phyloP scores from a whole-genome alignment of 2,329 filamentous ascomycete genomes.

The Ophiostoma himal-ulmi region DNA sequence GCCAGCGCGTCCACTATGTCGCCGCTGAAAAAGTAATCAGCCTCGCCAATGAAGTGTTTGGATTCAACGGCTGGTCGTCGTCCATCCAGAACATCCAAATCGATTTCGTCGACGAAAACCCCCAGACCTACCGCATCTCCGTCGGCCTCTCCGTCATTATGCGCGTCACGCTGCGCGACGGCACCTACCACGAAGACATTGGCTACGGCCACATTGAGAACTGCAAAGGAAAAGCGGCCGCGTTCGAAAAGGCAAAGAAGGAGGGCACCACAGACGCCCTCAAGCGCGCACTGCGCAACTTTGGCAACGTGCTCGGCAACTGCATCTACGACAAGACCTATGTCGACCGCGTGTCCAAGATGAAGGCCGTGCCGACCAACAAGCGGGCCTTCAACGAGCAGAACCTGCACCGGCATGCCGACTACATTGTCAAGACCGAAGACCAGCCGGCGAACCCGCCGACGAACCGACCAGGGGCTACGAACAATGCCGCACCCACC shows the following conservation, averaged over 20 bases:
- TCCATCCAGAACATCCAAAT: slow-evolving; percentile 92
- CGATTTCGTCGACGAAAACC: slow-evolving; percentile 88
- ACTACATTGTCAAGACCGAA: slow-evolving; percentile 61
- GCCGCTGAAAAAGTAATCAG: slow-evolving; percentile 96
- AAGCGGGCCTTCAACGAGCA: slow-evolving; percentile 62
- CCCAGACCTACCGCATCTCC: slow-evolving; percentile 69
- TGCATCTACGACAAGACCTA: slow-evolving; percentile 98
- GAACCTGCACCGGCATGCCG: slow-evolving; percentile 75
- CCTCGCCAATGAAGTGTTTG: slow-evolving; percentile 90
- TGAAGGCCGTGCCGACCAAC: slow-evolving; percentile 66
- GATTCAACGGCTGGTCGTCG: slow-evolving; percentile 96
- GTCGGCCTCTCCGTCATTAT: slow-evolving; percentile 87
- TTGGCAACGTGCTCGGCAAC: slow-evolving; percentile 96
- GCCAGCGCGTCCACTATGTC: slow-evolving; percentile 85
- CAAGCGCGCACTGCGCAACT: slow-evolving; percentile 82
- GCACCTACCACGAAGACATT: slow-evolving; percentile 96
- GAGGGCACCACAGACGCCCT: slow-evolving; percentile 92
- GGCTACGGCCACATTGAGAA: slow-evolving; percentile 97
- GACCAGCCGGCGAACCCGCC: slow-evolving; percentile 26
- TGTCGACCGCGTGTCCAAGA: slow-evolving; percentile 77
- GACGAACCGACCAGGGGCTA: background rate
- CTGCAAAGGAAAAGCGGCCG: slow-evolving; percentile 86
- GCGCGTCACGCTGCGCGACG: slow-evolving; percentile 82
- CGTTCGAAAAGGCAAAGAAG: slow-evolving; percentile 98
- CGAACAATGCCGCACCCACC: background rate